Evolutionary conservation across 2,329 filamentous ascomycete species (phyloP).

Genomic region (Epicoccum nigrum): DNA sequence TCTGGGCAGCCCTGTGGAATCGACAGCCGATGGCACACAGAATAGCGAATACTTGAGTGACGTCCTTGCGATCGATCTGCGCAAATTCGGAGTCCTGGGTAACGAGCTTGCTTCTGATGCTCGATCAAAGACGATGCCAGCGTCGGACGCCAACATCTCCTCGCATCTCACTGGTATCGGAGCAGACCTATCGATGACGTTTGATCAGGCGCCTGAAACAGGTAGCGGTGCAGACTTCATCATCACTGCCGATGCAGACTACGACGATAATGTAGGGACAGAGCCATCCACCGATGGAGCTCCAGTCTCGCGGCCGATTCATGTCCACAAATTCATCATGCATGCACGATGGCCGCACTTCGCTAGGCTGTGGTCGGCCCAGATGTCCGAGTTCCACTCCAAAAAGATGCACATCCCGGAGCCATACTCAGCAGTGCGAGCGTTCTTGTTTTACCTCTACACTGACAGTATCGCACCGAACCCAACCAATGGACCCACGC

Average conservation of each 20-base stretch:
- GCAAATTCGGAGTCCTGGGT: constrained; percentile 87
- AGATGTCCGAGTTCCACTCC: constrained; percentile 97
- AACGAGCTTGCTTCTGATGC: constrained; percentile 65
- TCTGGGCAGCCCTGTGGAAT: constrained; percentile 85
- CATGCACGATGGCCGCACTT: constrained; percentile 98
- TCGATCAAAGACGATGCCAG: constrained; percentile 52
- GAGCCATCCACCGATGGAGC: constrained; percentile 49
- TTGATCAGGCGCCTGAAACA: constrained; percentile 82
- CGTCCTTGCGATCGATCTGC: constrained; percentile 90
- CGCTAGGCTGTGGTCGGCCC: constrained; percentile 83
- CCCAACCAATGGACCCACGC: constrained; percentile 57
- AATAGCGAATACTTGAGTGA: constrained; percentile 94
- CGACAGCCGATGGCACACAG: constrained; percentile 66
- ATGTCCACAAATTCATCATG: constrained; percentile 93
- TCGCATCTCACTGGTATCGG: constrained; percentile 71
- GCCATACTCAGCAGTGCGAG: constrained; percentile 89
- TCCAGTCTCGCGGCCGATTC: constrained; percentile 73
- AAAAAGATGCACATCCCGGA: constrained; percentile 98
- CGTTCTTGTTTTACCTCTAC: constrained; percentile 95
- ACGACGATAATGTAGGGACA: constrained; percentile 68
- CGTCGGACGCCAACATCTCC: constrained; percentile 60
- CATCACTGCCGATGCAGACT: constrained; percentile 85
- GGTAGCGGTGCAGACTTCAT: constrained; percentile 90
- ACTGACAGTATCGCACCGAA: constrained; percentile 78
- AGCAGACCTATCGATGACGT: constrained; percentile 81